Evolutionary conservation across 768 basidiomycete species (phyloP).

Genomic region (Hemileccinum impolitum): DNA sequence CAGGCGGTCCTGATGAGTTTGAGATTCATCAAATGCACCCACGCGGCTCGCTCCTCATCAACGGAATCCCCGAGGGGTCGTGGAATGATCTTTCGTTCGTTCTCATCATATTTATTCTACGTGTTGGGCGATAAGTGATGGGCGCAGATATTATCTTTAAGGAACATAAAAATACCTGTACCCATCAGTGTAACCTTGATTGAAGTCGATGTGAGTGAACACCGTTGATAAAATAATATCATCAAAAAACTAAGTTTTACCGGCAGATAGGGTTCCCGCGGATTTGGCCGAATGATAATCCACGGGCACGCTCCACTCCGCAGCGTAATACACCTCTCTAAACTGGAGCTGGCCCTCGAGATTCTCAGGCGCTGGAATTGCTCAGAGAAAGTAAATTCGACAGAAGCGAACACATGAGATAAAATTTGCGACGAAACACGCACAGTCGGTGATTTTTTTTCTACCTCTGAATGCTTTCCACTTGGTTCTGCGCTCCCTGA

Average conservation of each 20-base stretch:
- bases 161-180: conserved; percentile 5
- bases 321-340: conserved; percentile 8
- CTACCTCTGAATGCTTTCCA: conserved; percentile 3
- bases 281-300: conserved; percentile 11
- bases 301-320: conserved; percentile 3
- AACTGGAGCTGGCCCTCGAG: conserved; percentile 1
- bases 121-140: background rate
- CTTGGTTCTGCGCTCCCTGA: conserved; percentile 8
- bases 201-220: background rate
- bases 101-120: conserved; percentile 5
- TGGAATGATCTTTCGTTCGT: conserved; percentile 9
- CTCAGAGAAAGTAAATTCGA: background rate
- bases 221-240: conserved; percentile 3
- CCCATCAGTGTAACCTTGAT: conserved; percentile 7
- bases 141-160: background rate
- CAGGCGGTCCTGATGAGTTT: background rate
- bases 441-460: conserved; percentile 8
- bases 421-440: conserved; percentile 5
- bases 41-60: conserved; percentile 10
- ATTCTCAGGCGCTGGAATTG: conserved; percentile 9
- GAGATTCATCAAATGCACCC: conserved; percentile 8
- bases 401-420: background rate
- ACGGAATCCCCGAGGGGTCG: conserved; percentile 13
- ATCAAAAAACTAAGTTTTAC: conserved; percentile 6
- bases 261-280: conserved; percentile 20